These are phyloP conservation scores for Chrysanthemum seticuspe DNA, from an alignment of 129 eudicot species.

Conservation along the genomic window DNA sequence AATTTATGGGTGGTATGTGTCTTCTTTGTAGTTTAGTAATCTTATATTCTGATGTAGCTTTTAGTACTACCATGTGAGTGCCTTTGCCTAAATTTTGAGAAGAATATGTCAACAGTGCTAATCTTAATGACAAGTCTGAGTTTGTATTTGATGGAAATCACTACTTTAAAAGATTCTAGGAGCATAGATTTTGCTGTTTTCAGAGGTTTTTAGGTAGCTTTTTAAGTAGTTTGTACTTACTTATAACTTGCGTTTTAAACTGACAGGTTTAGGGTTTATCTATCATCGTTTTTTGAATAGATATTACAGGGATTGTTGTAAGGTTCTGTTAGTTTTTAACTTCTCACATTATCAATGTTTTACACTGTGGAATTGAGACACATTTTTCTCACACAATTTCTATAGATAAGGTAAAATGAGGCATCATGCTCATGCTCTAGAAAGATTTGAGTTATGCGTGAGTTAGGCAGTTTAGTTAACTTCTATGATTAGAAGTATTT, in stretches of 20 bases:
- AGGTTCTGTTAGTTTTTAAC: too few species aligned
- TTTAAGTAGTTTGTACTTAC: neutral
- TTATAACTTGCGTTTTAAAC: neutral
- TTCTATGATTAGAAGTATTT: too few species aligned
- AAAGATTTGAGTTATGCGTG: too few species aligned
- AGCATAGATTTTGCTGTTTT: neutral
- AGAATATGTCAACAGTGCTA: too few species aligned
- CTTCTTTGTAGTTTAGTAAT: too few species aligned
- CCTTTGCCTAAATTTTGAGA: neutral
- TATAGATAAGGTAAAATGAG: neutral
- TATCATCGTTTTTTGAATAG: too few species aligned
- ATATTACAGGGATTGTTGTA: neutral
- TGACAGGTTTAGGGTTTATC: neutral
- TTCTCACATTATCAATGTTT: neutral
- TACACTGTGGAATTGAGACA: conserved; percentile 2
- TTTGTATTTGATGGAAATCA: neutral
- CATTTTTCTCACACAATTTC: neutral
- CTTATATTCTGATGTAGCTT: too few species aligned
- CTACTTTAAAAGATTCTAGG: neutral
- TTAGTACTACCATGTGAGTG: too few species aligned
- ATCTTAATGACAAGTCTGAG: neutral
- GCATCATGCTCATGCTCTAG: neutral
- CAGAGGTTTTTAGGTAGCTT: neutral
- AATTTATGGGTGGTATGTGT: too few species aligned
- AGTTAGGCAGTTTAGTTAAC: too few species aligned